Percentiles rank a stretch among this genome's conserved stretches.
phyloP scores from a whole-genome alignment of 2,329 filamentous ascomycete species.

The Plenodomus biglobosus region DNA sequence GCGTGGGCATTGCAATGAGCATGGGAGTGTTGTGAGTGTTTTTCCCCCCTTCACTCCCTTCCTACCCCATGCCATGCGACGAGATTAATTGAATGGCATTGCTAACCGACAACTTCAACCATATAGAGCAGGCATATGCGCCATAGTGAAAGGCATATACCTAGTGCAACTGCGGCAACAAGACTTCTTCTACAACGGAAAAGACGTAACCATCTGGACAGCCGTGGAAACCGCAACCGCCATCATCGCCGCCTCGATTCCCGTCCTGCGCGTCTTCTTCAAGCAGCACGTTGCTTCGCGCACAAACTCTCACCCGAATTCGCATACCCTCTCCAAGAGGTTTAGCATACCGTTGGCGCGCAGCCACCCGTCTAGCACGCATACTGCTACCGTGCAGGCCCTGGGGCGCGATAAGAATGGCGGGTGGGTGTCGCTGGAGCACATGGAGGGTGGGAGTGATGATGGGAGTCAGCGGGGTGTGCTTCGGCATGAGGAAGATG shows the following conservation, averaged over 20 bases:
- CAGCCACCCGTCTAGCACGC: slow-evolving; percentile 3
- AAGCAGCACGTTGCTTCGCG: slow-evolving; percentile 22
- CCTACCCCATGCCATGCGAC: not conserved
- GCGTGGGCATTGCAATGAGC: slow-evolving; percentile 35
- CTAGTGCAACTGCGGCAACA: slow-evolving; percentile 23
- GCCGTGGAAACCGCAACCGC: slow-evolving; percentile 33
- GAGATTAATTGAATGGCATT: not conserved
- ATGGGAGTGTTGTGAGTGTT: slow-evolving; percentile 28
- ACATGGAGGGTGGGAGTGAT: not conserved
- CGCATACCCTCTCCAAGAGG: not conserved
- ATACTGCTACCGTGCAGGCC: slow-evolving; percentile 3
- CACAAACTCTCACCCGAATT: not conserved
- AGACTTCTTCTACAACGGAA: slow-evolving; percentile 36
- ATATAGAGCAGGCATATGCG: slow-evolving; percentile 28
- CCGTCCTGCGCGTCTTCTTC: slow-evolving; percentile 37
- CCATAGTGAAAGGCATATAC: slow-evolving; percentile 31
- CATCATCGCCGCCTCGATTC: slow-evolving; percentile 33
- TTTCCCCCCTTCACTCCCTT: too few relatives aligned
- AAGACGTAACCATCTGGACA: slow-evolving; percentile 36
- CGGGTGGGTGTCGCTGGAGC: not conserved
- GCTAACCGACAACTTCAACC: not conserved
- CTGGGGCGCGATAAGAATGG: slow-evolving; percentile 1
- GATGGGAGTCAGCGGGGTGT: slow-evolving; percentile 5
- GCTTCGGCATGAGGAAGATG: slow-evolving; percentile 5
- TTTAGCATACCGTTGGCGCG: slow-evolving; percentile 3